Evolutionary conservation across 345 rosid genomes (phyloP).

Genomic region (Arabidopsis arenosa): DNA sequence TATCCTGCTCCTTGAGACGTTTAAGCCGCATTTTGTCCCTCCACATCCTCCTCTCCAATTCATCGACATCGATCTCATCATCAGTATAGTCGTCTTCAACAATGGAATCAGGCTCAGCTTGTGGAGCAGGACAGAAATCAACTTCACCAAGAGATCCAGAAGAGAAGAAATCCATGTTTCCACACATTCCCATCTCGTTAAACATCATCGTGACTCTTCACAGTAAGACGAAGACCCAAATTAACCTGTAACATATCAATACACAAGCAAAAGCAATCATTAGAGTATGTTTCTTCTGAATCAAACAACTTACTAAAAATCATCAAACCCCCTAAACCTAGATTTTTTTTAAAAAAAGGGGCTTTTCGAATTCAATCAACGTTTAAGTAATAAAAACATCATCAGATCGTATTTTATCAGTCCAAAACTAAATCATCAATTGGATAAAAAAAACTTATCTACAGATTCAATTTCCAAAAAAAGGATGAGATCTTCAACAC

Average conservation of each 20-base stretch:
- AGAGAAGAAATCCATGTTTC: slow-evolving; percentile 76
- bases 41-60: slow-evolving; percentile 95
- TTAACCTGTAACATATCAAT: slow-evolving; percentile 14
- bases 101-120: slow-evolving; percentile 58
- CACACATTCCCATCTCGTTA: slow-evolving; percentile 81
- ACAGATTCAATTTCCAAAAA: slow-evolving; percentile 13
- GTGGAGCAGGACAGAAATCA: slow-evolving; percentile 53
- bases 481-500: slow-evolving; percentile 26
- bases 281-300: background rate
- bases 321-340: slow-evolving; percentile 22
- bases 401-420: slow-evolving; percentile 21
- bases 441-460: background rate
- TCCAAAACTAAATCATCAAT: slow-evolving; percentile 5
- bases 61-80: slow-evolving; percentile 91
- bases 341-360: background rate
- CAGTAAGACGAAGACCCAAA: background rate
- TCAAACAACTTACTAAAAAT: slow-evolving; percentile 6
- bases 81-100: slow-evolving; percentile 94
- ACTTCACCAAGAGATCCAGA: slow-evolving; percentile 57
- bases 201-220: slow-evolving; percentile 57
- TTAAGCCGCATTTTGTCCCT: slow-evolving; percentile 84
- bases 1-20: slow-evolving; percentile 84
- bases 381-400: background rate
- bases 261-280: background rate
- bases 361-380: slow-evolving; percentile 14